Evolutionary conservation across 805 yeast genomes (phyloP), one percentile per base, ranked within the genome.

Genomic region (Ogataea corticis): DNA sequence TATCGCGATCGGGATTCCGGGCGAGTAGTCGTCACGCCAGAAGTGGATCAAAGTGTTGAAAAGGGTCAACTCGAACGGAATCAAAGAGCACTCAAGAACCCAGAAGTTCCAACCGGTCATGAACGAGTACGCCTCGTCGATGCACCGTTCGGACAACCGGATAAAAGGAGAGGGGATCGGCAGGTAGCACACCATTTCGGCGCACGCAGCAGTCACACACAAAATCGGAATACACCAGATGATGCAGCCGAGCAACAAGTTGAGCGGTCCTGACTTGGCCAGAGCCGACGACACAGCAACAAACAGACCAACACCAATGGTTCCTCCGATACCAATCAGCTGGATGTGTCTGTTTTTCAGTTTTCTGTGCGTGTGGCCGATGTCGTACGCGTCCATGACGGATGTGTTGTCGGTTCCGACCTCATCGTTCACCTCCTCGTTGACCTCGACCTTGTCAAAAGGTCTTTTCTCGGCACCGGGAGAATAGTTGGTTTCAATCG

Each of bases 81-180:
- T 71, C 48, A 74, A 67, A 3, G 77, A 69, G 55, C 75, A 64
- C 49, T 73, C 69, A 42, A 74, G 65, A 37, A 74, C 68, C 76
- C 76, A 73, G 49, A 73, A 75, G 47, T 75, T 75, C 77, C 76
- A 73, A 5, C 76, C 77, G 1, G 77, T 66, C 69, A 67, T 68
- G 48, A 75, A 66, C 46, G 73, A 75, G 44, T 71, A 61, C 1
- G 77, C 70, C 32, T 63, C 67, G 52, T 75, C 79, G 47, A 73
- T 69, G 53, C 75, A 72, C 38, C 77, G 56, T 16, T 75, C 76
- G 1, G 76, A 71, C 61, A 73, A 48, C 33, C 76, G 60, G 29
- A 75, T 70, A 54, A 73, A 75, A 1, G 77, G 77, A 3, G 78
- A 73, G 3, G 76, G 63, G 27, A 74, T 71, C 6, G 80, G 79